Evolutionary conservation across 148 eudicot genomes (phyloP).

Genomic region (Pharnaceum exiguum): DNA sequence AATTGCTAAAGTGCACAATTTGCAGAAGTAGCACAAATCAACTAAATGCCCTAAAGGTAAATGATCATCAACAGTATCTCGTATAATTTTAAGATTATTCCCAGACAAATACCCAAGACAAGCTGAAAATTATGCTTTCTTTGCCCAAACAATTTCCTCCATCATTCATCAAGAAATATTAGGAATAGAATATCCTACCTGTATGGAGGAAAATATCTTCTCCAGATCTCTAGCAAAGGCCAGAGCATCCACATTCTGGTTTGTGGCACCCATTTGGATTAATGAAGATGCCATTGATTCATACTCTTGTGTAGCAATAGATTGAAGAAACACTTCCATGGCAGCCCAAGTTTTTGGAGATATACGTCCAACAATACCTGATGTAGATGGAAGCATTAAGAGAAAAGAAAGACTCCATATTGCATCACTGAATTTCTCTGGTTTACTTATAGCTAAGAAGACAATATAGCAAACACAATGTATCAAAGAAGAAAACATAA

Average conservation of each 20-base stretch:
- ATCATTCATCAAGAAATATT: background rate
- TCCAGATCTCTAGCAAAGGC: slow-evolving; percentile 85
- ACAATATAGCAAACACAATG: too few relatives aligned
- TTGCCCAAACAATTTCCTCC: background rate
- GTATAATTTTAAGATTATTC: too few relatives aligned
- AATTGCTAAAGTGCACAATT: background rate
- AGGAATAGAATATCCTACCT: slow-evolving; percentile 31
- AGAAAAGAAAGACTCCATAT: too few relatives aligned
- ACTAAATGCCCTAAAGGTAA: background rate
- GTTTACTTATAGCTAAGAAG: too few relatives aligned
- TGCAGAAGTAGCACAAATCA: background rate
- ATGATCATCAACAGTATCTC: background rate
- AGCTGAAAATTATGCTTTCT: background rate
- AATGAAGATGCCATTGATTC: slow-evolving; percentile 89
- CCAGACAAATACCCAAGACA: background rate
- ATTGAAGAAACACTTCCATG: slow-evolving; percentile 82
- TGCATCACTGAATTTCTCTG: too few relatives aligned
- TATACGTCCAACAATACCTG: slow-evolving; percentile 97
- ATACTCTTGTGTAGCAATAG: slow-evolving; percentile 76
- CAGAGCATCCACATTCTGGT: slow-evolving; percentile 58
- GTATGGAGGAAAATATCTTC: slow-evolving; percentile 80
- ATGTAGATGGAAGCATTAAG: background rate
- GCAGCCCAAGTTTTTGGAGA: slow-evolving; percentile 94
- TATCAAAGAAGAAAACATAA: too few relatives aligned
- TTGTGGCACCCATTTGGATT: slow-evolving; percentile 93